These are phyloP conservation scores for Aspergillus ellipticus DNA, from an alignment of 495 filamentous ascomycete genomes.

Conservation along the genomic window DNA sequence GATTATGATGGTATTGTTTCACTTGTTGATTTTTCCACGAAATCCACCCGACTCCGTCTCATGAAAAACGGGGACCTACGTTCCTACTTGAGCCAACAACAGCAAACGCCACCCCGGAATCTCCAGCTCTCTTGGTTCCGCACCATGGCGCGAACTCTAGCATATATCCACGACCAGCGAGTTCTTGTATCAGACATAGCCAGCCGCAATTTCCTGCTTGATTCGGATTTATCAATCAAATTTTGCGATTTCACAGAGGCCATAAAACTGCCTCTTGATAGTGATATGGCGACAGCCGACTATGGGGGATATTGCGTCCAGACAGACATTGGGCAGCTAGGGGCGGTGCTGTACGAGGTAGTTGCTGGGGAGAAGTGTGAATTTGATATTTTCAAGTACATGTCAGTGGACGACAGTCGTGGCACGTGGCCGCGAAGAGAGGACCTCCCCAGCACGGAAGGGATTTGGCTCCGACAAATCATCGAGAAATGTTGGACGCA, in stretches of 20 bases:
- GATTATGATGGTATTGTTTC: conserved; percentile 16
- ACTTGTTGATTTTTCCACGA: conserved; percentile 8
- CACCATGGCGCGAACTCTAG: conserved; percentile 20
- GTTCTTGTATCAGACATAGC: conserved; percentile 27
- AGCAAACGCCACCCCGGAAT: conserved; percentile 11
- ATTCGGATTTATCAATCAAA: conserved; percentile 20
- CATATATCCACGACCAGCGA: conserved; percentile 17
- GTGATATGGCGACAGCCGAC: conserved; percentile 19
- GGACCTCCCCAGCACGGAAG: conserved; percentile 11
- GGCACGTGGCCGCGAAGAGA: conserved; percentile 9
- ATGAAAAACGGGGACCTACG: conserved; percentile 24
- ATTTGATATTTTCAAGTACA: conserved; percentile 9
- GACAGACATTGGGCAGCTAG: conserved; percentile 14
- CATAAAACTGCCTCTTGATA: conserved; percentile 14
- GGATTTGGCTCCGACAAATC: conserved; percentile 8
- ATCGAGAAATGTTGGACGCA: conserved; percentile 14
- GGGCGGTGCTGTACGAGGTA: background rate
- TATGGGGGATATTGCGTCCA: conserved; percentile 16
- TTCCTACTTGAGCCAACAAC: conserved; percentile 12
- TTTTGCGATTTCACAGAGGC: conserved; percentile 26
- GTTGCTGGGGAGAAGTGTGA: conserved; percentile 4
- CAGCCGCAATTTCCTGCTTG: conserved; percentile 25
- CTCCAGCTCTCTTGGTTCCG: conserved; percentile 23
- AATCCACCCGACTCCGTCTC: conserved; percentile 8
- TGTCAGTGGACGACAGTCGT: conserved; percentile 1